Percentiles rank a stretch among this genome's conserved stretches.
These are phyloP conservation scores for Sclerotinia glacialis DNA, from an alignment of 2,329 filamentous ascomycete genomes.

Conservation along the genomic window DNA sequence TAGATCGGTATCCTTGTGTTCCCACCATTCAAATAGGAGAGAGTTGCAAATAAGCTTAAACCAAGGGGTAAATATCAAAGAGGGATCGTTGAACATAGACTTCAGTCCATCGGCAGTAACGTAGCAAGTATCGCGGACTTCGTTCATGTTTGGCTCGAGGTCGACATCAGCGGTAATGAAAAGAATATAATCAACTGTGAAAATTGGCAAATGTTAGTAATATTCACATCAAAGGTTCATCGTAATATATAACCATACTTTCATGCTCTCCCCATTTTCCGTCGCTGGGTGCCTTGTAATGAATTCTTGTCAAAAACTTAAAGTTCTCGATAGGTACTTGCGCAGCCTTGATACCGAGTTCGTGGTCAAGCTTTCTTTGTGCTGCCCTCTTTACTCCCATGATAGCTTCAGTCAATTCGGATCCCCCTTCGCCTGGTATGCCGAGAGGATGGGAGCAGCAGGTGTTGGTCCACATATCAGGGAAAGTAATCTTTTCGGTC, in stretches of 20 bases:
- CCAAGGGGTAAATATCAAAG: slow-evolving; percentile 91
- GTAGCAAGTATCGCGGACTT: slow-evolving; percentile 81
- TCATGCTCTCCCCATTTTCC: slow-evolving; percentile 99
- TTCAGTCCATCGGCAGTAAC: slow-evolving; percentile 81
- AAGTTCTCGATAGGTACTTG: slow-evolving; percentile 92
- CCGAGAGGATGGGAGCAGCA: slow-evolving; percentile 97
- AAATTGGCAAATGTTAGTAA: slow-evolving; percentile 7
- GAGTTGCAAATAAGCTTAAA: slow-evolving; percentile 98
- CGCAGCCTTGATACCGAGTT: slow-evolving; percentile 83
- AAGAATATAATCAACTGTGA: slow-evolving; percentile 89
- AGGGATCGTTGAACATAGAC: slow-evolving; percentile 76
- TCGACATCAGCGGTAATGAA: slow-evolving; percentile 96
- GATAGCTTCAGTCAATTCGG: slow-evolving; percentile 74
- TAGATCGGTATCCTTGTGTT: slow-evolving; percentile 73
- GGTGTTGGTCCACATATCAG: slow-evolving; percentile 99
- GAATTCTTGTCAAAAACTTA: slow-evolving; percentile 90
- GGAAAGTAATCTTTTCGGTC: slow-evolving; percentile 96
- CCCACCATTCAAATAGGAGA: slow-evolving; percentile 98
- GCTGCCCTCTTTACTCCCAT: slow-evolving; percentile 88
- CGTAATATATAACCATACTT: slow-evolving; percentile 57
- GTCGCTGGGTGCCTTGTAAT: slow-evolving; percentile 96
- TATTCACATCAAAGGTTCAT: slow-evolving; percentile 22
- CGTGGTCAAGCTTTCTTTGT: slow-evolving; percentile 88
- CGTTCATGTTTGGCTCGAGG: slow-evolving; percentile 77
- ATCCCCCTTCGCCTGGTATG: slow-evolving; percentile 86